Base-by-base conservation (phyloP, 495 filamentous ascomycete genomes). In the Venustampulla echinocandica region DNA sequence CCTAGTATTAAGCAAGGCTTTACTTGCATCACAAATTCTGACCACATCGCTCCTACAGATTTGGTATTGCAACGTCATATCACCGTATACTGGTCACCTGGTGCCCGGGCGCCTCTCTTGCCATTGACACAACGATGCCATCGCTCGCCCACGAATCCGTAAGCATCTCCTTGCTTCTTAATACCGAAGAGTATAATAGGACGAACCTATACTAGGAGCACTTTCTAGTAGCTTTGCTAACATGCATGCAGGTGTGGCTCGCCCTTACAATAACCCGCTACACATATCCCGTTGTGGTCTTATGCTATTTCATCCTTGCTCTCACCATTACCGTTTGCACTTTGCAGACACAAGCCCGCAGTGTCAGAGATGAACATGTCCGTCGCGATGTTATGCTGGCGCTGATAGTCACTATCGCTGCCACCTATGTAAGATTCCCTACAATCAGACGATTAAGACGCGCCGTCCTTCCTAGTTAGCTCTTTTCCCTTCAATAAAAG, bases 251-350 rank as follows among this genome's bases (percentile, higher is more conserved):
- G 54, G 24, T 50, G 11, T 41, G 37, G 46, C 11, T 13, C 28
- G 46, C 46, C 10, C 6, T 59, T 40, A 41, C 30, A 21, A 57
- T 53, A 32, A 61, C 78, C 19, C 70, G 74, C 56, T 82, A 81
- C 56, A 60, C 61, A 32, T 78, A 74, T 54, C 79, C 79, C 5
- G 61, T 67, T 20, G 46, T 67, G 25, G 57, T 79, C 41, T 76
- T 81, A 38, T 19, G 67, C 48, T 80, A 77, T 62, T 83, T 78
- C 55, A 49, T 73, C 42, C 40, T 63, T 32, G 61, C 76, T 11
- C 64, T 69, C n/a, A 61, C 64, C 20, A 54, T 77, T 44, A 72
- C 73, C 17, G 59, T 76, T 37, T 81, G 71, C 55, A 77, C 73
- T 9, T 61, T 81, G 22, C 75, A 77, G 48, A 74, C 69, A 9